A percentile compares a stretch with the other conserved stretches of the same genome.
phyloP scores from a whole-genome alignment of 768 basidiomycete species.

The Rhodotorula sphaerocarpa region DNA sequence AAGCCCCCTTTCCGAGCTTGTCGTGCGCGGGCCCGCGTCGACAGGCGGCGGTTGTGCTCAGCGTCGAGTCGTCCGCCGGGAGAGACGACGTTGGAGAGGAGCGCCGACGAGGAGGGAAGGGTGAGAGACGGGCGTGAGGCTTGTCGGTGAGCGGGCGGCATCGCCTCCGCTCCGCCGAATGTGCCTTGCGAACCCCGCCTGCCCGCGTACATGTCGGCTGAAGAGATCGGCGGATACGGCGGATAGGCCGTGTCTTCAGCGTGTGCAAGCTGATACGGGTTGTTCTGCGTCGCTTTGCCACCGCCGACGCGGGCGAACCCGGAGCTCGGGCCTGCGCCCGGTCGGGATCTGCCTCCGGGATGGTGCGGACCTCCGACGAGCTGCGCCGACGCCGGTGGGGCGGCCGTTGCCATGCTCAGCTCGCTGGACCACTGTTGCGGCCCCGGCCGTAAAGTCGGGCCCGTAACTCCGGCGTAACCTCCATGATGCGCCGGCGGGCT shows the following conservation, averaged over 20 bases:
- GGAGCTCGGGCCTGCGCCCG: not conserved
- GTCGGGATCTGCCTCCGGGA: not conserved
- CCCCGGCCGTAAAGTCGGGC: constrained; percentile 19
- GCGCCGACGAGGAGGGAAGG: constrained; percentile 21
- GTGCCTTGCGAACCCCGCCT: constrained; percentile 14
- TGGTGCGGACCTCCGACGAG: constrained; percentile 11
- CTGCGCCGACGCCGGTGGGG: not conserved
- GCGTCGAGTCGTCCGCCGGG: constrained; percentile 25
- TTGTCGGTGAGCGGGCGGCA: not conserved
- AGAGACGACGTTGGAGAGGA: constrained; percentile 29
- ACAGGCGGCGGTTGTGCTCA: constrained; percentile 11
- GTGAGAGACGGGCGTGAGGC: constrained; percentile 15
- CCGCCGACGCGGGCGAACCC: constrained; percentile 32
- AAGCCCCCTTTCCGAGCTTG: constrained; percentile 15
- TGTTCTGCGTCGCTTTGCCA: constrained; percentile 19
- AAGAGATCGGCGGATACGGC: constrained; percentile 22
- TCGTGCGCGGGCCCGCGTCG: not conserved
- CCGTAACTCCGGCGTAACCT: constrained; percentile 1
- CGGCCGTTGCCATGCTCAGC: not conserved
- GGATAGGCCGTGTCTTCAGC: constrained; percentile 17
- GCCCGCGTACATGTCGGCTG: constrained; percentile 25
- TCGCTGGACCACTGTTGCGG: constrained; percentile 29
- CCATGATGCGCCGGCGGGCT: constrained; percentile 11
- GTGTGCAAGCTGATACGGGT: constrained; percentile 30
- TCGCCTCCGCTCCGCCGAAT: constrained; percentile 7